Evolutionary conservation across 805 yeast genomes (phyloP).

Genomic region (Saturnispora quitensis): DNA sequence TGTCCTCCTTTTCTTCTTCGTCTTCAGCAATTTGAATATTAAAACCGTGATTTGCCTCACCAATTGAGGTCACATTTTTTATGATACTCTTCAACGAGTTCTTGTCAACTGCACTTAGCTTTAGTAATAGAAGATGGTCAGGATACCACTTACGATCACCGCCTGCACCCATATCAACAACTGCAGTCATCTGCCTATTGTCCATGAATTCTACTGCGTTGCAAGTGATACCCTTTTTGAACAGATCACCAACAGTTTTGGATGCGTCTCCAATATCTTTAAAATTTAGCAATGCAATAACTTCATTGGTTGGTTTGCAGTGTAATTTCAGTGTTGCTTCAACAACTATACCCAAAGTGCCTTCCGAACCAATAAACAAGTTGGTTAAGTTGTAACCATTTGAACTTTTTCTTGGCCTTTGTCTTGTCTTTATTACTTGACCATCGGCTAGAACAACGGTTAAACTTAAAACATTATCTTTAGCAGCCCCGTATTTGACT

Average conservation of each 20-base stretch:
- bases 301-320: conserved; percentile 55
- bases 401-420: conserved; percentile 66
- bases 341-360: conserved; percentile 70
- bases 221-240: conserved; percentile 53
- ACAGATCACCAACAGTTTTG: conserved; percentile 51
- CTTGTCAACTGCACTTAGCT: conserved; percentile 46
- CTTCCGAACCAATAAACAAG: conserved; percentile 70
- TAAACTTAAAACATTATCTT: conserved; percentile 56
- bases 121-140: conserved; percentile 40
- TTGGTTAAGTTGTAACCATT: conserved; percentile 76
- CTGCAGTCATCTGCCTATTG: conserved; percentile 59
- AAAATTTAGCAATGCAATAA: conserved; percentile 62
- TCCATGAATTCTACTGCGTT: conserved; percentile 74
- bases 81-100: conserved; percentile 33
- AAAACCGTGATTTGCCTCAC: conserved; percentile 42
- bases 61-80: conserved; percentile 39
- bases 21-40: conserved; percentile 56
- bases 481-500: conserved; percentile 68
- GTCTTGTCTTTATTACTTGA: conserved; percentile 61
- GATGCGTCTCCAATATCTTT: conserved; percentile 65
- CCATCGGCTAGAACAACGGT: conserved; percentile 80
- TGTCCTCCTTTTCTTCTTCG: conserved; percentile 52
- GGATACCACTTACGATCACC: conserved; percentile 25
- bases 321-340: conserved; percentile 67
- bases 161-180: conserved; percentile 40